Evolutionary conservation across 164 flowering plant species (phyloP), one percentile per base, ranked within the genome.

Genomic region (Platanus orientalis): DNA sequence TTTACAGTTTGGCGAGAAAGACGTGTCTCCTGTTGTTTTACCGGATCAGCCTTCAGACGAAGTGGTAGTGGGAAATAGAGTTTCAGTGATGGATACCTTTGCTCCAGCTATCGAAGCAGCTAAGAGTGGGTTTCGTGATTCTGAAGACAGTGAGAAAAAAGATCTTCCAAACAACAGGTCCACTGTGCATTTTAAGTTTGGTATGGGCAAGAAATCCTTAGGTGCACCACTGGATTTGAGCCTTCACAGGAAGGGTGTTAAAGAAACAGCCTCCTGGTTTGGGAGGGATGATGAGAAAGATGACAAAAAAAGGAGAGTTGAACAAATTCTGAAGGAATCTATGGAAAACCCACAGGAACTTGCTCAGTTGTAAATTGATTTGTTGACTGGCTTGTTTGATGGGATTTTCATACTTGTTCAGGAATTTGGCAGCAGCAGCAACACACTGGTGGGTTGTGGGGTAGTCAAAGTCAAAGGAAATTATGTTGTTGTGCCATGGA

Each of bases 231-330:
- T 80, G 73, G 92, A 81, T 70, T 49, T 75, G 57, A 78, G 76
- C 51, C 72, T 83, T 32, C 75, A 69, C 49, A 78, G 73, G 59
- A 74, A 63, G 68, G 78, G 63, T 68, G 54, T 27, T 29, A 79
- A 71, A 27, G 74, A 67, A 65, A 32, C 51, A 6, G 56, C 65
- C 16, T 21, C 64, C 17, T 77, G 67, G 78, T 65, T 82, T 54
- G 74, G 69, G 42, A 78, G 89, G 65, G 86, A 82, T 52, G 96
- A 88, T 1, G 96, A 83, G 62, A 84, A 76, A 58, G 93, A 91
- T 75, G 97, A 94, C 63, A 91, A 85, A 75, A 94, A 89, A 72
- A 83, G 93, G 76, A 87, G 99, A 76, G 99, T 90, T 14, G 96
- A 88, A 73, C 83, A 67, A 45, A 91, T 94, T 57, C 83, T 94